Base-by-base conservation (phyloP, 331 rosid genomes). In the Acacia concinna region DNA sequence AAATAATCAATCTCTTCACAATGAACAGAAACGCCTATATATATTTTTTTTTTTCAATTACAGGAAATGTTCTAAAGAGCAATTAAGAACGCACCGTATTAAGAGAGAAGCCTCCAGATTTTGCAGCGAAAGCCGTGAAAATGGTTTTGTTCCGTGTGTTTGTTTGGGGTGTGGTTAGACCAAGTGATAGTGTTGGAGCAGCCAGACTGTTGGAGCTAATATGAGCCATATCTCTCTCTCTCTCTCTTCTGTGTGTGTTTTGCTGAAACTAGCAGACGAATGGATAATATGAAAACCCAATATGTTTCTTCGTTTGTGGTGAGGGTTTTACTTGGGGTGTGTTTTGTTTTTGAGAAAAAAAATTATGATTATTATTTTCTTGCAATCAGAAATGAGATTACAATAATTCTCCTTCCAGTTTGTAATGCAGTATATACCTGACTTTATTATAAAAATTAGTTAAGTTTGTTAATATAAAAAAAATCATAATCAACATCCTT, bases 21-120 rank as follows among this genome's bases (percentile, higher is more conserved):
- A 2, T 6, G 57, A 51, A 51, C 1, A 4, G 52, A 1, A 46
- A 46, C 21, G 6, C 2, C 8, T 20, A 49, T 15, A 18, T 21
- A 0, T 49, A 23, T 15, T 49, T 49, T 20, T n/a, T n/a, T n/a
- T n/a, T n/a, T n/a, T n/a, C n/a, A n/a, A 6, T 15, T 20, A 49
- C 21, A 17, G 8, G 18, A 5, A 49, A 49, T 20, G 17, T 49
- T 49, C 6, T 18, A 14, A 13, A 59, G 35, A 10, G 18, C 23
- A 27, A 70, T 2, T 46, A 52, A 52, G 30, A 20, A 46, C 60
- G 8, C 72, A 89, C 93, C 83, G 96, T 79, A 70, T 80, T 81
- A 62, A 90, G 70, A 2, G 91, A 86, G 41, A 87, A 86, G 13
- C 91, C 92, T 10, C 91, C 93, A 31, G 90, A 85, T 78, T 88